phyloP scores from a whole-genome alignment of 768 basidiomycete species.

The Imleria badia region DNA sequence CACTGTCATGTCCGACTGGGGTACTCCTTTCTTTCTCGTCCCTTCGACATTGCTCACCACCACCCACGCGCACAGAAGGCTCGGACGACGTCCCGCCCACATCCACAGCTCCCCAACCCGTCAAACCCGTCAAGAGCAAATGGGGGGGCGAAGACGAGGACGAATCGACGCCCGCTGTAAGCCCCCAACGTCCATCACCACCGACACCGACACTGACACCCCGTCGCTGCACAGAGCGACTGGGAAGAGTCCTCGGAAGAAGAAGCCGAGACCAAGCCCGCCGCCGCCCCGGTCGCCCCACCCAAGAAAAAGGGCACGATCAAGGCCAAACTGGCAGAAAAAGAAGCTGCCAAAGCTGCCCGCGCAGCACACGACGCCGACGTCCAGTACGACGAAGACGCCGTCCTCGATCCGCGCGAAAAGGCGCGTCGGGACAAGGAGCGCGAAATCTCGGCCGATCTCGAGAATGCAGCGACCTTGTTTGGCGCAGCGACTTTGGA shows the following conservation, averaged over 20 bases:
- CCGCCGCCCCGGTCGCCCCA: constrained; percentile 54
- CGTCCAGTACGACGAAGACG: constrained; percentile 66
- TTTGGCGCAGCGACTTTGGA: constrained; percentile 69
- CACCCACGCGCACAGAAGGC: constrained; percentile 31
- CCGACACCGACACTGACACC: constrained; percentile 7
- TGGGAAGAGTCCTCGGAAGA: constrained; percentile 89
- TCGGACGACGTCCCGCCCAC: constrained; percentile 35
- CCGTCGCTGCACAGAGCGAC: constrained; percentile 62
- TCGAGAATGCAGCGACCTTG: constrained; percentile 79
- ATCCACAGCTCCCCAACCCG: constrained; percentile 21
- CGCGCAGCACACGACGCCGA: constrained; percentile 42
- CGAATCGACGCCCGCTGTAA: constrained; percentile 70
- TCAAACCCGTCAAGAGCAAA: constrained; percentile 49
- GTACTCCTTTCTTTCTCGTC: constrained; percentile 27
- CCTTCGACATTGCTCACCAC: constrained; percentile 21
- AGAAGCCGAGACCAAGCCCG: constrained; percentile 57
- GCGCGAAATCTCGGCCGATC: constrained; percentile 81
- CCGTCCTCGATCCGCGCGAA: constrained; percentile 75
- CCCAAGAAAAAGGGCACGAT: constrained; percentile 91
- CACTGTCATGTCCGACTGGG: constrained; percentile 46
- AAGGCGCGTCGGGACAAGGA: constrained; percentile 78
- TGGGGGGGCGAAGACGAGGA: constrained; percentile 96
- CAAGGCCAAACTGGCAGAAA: constrained; percentile 90
- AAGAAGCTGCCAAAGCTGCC: constrained; percentile 73
- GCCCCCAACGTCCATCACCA: constrained; percentile 22